Conservation (phyloP, 2,329 filamentous ascomycete species). For the Aureobasidium subglaciale region DNA sequence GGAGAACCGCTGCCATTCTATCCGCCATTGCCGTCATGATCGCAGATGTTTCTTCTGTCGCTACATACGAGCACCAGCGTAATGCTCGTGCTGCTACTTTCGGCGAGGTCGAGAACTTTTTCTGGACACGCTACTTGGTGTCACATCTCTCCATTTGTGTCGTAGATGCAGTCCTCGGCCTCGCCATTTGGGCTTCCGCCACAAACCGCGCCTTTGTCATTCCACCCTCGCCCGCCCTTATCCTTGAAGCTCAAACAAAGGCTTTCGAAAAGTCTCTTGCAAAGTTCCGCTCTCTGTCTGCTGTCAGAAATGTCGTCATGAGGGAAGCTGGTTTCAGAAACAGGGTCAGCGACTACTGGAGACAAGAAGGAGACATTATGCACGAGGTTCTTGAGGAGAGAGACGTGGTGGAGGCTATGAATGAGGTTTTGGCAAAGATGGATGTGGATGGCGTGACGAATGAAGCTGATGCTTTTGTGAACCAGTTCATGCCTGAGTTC, state of each 20-base stretch:
- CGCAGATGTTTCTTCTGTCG: slow-evolving; percentile 48
- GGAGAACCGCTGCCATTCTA: slow-evolving; percentile 61
- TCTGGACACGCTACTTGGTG: slow-evolving; percentile 60
- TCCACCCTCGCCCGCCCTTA: slow-evolving; percentile 55
- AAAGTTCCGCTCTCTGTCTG: slow-evolving; percentile 64
- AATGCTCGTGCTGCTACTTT: slow-evolving; percentile 56
- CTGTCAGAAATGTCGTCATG: slow-evolving; percentile 72
- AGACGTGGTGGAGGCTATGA: slow-evolving; percentile 65
- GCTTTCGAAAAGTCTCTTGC: slow-evolving; percentile 53
- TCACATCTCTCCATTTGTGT: slow-evolving; percentile 58
- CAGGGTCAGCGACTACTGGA: slow-evolving; percentile 69
- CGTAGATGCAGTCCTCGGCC: slow-evolving; percentile 58
- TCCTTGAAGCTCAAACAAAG: slow-evolving; percentile 54
- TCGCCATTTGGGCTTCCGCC: slow-evolving; percentile 64
- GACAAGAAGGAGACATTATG: slow-evolving; percentile 65
- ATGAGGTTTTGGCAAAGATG: slow-evolving; percentile 58
- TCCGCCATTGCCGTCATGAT: neutral
- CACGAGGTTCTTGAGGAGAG: slow-evolving; percentile 70
- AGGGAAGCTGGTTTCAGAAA: slow-evolving; percentile 65
- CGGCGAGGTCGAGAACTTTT: slow-evolving; percentile 60
- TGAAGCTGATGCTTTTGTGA: slow-evolving; percentile 57
- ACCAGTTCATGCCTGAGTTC: slow-evolving; percentile 21
- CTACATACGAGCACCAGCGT: slow-evolving; percentile 56
- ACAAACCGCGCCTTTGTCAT: slow-evolving; percentile 72
- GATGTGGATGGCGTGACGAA: slow-evolving; percentile 54